phyloP scores from a whole-genome alignment of 495 filamentous ascomycete species.

The Penicillium coffeae region DNA sequence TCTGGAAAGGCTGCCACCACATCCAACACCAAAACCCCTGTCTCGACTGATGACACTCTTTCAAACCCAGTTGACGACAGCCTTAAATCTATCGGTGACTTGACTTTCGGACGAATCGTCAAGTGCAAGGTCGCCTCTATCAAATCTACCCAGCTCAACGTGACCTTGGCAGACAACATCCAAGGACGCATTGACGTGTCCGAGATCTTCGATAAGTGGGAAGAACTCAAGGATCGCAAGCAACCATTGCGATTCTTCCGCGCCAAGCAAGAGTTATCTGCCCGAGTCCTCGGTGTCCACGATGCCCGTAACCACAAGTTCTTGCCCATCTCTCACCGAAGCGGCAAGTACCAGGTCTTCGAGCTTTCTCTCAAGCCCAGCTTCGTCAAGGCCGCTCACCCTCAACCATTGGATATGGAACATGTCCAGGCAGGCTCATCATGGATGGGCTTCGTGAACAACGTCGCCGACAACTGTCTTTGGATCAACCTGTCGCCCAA shows the following conservation, averaged over 20 bases:
- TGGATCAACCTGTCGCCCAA: conserved; percentile 93
- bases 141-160: conserved; percentile 88
- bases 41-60: conserved; percentile 38
- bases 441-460: conserved; percentile 84
- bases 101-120: conserved; percentile 68
- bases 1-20: conserved; percentile 29
- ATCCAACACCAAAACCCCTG: conserved; percentile 25
- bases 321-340: conserved; percentile 82
- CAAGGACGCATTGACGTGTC: conserved; percentile 89
- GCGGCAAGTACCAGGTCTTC: conserved; percentile 70
- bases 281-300: conserved; percentile 80
- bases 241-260: conserved; percentile 70
- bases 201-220: conserved; percentile 82
- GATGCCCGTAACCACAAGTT: conserved; percentile 88
- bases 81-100: conserved; percentile 62
- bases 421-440: conserved; percentile 65
- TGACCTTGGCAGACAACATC: conserved; percentile 82
- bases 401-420: conserved; percentile 64
- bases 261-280: conserved; percentile 63
- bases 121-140: conserved; percentile 75
- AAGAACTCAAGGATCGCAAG: conserved; percentile 78
- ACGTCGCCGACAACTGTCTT: conserved; percentile 66
- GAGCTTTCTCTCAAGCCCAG: conserved; percentile 84
- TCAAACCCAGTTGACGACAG: conserved; percentile 67
- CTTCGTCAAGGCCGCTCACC: conserved; percentile 51